Base-by-base conservation (phyloP, 2,329 filamentous ascomycete genomes). In the Claviceps sp. region DNA sequence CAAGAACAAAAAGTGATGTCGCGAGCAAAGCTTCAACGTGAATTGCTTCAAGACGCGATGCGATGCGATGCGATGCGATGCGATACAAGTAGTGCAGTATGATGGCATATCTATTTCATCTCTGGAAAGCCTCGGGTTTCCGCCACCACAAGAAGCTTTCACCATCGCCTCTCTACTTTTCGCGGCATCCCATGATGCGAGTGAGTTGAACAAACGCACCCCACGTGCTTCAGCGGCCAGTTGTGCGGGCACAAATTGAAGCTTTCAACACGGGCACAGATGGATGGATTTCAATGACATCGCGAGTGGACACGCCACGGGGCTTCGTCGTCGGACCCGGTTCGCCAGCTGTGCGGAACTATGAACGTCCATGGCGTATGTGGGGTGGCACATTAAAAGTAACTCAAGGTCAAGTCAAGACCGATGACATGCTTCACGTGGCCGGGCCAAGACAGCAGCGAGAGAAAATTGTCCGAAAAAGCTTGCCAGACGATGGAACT, bases 301-400 rank as follows among this genome's bases (percentile, higher is more conserved):
- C 52, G 51, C 50, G 30, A 34, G 4, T 55, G 56, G 53, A 53
- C 58, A 55, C 53, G 59, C 57, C 64, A 67, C 64, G 64, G 56
- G 64, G 59, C 58, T 54, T 57, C 58, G 56, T 50, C 48, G 58
- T 54, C 60, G 57, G 56, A 61, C 49, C 56, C 55, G 59, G 64
- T 65, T 66, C 57, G 63, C 60, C 56, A 34, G 30, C 30, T 11
- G 30, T 34, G 30, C 9, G 56, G 59, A 52, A 24, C 7, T 43
- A 1, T 18, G 40, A 9, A 24, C 20, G 20, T 43, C 20, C 41
- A 24, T 24, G 41, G 20, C 41, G 20, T 24, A 43, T 14, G 41
- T 43, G 20, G 41, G 40, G 41, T 24, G 41, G 20, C 41, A 11
- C 41, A 24, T 16, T 16, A 6, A 22, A 6, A 22, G 38, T n/a